A percentile compares a stretch with the other conserved stretches of the same genome.
Evolutionary conservation across 495 filamentous ascomycete genomes (phyloP).

Genomic region (Pyrenopolyporus hunteri): DNA sequence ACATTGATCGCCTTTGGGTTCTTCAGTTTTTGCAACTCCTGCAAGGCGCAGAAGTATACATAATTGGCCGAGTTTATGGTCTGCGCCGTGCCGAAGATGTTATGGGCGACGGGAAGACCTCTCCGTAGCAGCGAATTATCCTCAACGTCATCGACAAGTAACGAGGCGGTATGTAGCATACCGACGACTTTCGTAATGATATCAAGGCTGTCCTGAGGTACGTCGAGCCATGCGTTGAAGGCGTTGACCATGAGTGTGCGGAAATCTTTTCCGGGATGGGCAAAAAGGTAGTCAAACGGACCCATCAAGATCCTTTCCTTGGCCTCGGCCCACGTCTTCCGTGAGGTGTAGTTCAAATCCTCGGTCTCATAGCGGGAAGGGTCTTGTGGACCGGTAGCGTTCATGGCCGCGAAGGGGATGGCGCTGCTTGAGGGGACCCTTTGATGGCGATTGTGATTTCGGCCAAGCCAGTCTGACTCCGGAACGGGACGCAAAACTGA

Average conservation of each 20-base stretch:
- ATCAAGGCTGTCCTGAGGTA: constrained; percentile 75
- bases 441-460: constrained; percentile 43
- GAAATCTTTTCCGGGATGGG: constrained; percentile 91
- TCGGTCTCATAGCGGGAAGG: constrained; percentile 54
- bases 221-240: constrained; percentile 89
- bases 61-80: constrained; percentile 99
- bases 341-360: constrained; percentile 48
- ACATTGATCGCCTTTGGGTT: constrained; percentile 76
- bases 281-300: constrained; percentile 86
- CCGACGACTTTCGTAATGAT: constrained; percentile 87
- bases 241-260: constrained; percentile 83
- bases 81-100: constrained; percentile 92
- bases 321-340: constrained; percentile 65
- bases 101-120: constrained; percentile 90
- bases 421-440: constrained; percentile 43
- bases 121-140: constrained; percentile 83
- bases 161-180: constrained; percentile 92
- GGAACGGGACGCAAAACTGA: constrained; percentile 60
- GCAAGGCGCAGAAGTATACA: constrained; percentile 89
- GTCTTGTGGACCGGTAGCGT: constrained; percentile 45
- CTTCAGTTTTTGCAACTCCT: constrained; percentile 76
- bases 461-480: constrained; percentile 61
- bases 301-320: constrained; percentile 82
- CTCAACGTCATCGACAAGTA: constrained; percentile 93
- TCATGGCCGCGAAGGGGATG: constrained; percentile 42